Evolutionary conservation across 352 stramenopile species (phyloP).

Genomic region (Phytophthora sp.): DNA sequence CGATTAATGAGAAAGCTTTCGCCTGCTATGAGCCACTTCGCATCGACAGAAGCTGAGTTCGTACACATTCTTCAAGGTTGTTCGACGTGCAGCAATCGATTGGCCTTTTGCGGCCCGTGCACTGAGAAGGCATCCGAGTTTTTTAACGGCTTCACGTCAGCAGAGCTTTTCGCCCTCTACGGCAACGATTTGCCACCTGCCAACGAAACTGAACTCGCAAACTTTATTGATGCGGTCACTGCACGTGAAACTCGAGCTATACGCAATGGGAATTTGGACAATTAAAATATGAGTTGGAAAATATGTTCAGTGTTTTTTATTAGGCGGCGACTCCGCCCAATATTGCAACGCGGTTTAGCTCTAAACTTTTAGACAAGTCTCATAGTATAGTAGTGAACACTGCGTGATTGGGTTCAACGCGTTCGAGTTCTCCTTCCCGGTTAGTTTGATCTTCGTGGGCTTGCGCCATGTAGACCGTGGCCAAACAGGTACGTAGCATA

Average conservation of each 20-base stretch:
- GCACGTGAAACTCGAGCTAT: constrained; percentile 44
- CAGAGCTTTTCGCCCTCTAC: constrained; percentile 65
- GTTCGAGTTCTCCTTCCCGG: no score
- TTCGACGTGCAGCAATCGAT: constrained; percentile 53
- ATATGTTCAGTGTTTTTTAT: no score
- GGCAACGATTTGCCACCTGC: constrained; percentile 57
- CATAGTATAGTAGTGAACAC: no score
- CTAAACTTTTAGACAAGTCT: no score
- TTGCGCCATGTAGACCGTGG: no score
- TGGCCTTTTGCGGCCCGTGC: constrained; percentile 61
- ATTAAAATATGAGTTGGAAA: background rate
- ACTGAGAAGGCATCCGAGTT: constrained; percentile 60
- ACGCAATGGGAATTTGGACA: constrained; percentile 10
- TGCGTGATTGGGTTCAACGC: no score
- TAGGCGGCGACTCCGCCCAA: no score
- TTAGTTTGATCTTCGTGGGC: no score
- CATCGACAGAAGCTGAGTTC: constrained; percentile 60
- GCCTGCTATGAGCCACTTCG: constrained; percentile 61
- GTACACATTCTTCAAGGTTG: constrained; percentile 64
- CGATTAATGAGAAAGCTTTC: constrained; percentile 68
- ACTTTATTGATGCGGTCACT: constrained; percentile 46
- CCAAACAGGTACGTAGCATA: no score
- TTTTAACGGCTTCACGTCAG: constrained; percentile 57
- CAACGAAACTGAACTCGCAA: constrained; percentile 48
- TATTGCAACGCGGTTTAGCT: no score